These are phyloP conservation scores for Russula emetica DNA, from an alignment of 768 basidiomycete genomes.

Conservation along the genomic window DNA sequence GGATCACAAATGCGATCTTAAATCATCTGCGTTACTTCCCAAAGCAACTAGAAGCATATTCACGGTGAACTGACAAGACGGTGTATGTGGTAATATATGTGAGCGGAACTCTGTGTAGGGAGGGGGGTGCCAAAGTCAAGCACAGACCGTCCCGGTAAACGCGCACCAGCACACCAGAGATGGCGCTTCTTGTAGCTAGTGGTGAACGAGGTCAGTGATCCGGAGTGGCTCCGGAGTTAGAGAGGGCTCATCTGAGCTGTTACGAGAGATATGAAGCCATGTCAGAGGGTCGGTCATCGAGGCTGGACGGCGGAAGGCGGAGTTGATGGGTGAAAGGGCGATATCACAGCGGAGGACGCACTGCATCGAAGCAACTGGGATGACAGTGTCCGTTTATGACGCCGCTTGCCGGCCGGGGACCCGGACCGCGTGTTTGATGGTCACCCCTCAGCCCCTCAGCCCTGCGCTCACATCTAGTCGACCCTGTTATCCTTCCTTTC, in stretches of 20 bases:
- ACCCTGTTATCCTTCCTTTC: conserved; percentile 18
- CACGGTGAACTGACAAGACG: not conserved
- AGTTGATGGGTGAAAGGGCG: not conserved
- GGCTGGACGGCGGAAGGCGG: not conserved
- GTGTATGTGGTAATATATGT: not conserved
- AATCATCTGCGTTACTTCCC: not conserved
- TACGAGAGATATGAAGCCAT: not conserved
- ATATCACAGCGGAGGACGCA: not conserved
- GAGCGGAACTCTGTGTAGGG: too few species aligned
- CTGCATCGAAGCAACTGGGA: too few species aligned
- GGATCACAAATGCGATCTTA: not conserved
- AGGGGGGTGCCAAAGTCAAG: not conserved
- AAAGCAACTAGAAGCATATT: not conserved
- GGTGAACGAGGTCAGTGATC: not conserved
- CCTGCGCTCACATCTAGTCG: not conserved
- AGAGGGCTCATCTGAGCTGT: not conserved
- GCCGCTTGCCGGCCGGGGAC: not conserved
- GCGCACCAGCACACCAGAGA: not conserved
- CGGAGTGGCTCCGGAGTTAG: not conserved
- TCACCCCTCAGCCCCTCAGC: not conserved
- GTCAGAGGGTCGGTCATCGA: not conserved
- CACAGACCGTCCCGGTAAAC: not conserved
- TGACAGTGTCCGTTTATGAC: too few species aligned
- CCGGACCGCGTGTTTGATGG: not conserved
- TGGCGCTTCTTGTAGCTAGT: not conserved